Evolutionary conservation across 2,329 filamentous ascomycete genomes (phyloP), one percentile per base, ranked within the genome.

Genomic region (Pseudopyrenochaeta lycopersici): DNA sequence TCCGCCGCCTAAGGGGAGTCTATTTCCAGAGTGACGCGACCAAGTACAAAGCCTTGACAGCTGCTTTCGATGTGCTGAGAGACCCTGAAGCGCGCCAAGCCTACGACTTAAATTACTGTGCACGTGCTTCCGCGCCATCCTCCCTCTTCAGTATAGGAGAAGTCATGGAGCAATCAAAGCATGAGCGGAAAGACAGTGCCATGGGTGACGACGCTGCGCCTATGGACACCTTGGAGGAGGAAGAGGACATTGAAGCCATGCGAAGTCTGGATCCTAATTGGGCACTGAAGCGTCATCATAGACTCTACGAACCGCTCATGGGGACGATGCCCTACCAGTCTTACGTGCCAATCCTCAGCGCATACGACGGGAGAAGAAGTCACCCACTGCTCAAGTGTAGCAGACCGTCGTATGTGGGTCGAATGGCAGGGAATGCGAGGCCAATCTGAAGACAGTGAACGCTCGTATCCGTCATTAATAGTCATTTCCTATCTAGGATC

Each of bases 41-140:
- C 14, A 73, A 72, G 51, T 75, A 74, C 45, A 62, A 66, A 11
- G 63, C 64, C 15, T 51, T 72, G 46, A 68, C 71, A 35, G 56
- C 60, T 0, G 72, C 71, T 9, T 73, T 71, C 41, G 64, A 67
- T n/a, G 50, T 66, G 7, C 60, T 75, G 4, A 65, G 64, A 35
- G 66, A 75, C 40, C 52, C 50, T 1, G 64, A 73, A 15, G 57
- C 68, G 7, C 56, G 70, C 31, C 53, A 61, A 27, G 60, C 51
- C 21, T 75, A 75, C 54, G 71, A 75, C 31, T 49, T 39, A 11
- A 52, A 53, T 10, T 73, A 69, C 45, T 48, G 60, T 12, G 38
- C 45, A 17, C 54, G 48, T 20, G 31, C 27, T 7, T 30, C 58
- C 30, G 39, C 58, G 3, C 36, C 50, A 29, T 49, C 58, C 23